Evolutionary conservation across 768 basidiomycete genomes (phyloP).

Genomic region (Mycena venus): DNA sequence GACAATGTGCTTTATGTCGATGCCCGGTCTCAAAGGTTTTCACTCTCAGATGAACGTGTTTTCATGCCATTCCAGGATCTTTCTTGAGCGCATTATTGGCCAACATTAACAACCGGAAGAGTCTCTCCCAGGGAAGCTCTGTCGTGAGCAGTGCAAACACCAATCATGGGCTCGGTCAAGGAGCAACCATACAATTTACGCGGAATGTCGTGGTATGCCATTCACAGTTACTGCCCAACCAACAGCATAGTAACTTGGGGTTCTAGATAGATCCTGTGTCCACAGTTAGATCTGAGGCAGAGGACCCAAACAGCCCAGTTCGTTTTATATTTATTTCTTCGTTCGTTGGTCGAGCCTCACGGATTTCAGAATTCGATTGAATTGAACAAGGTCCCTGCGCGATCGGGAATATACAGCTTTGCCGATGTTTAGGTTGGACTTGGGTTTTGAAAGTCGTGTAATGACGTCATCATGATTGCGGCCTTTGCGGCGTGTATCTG

Average conservation of each 20-base stretch:
- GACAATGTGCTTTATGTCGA: conserved; percentile 19
- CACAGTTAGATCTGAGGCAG: background rate
- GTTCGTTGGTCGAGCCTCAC: background rate
- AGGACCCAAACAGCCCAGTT: background rate
- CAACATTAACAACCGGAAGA: conserved; percentile 29
- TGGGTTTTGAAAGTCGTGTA: background rate
- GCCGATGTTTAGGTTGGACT: background rate
- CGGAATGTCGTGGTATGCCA: conserved; percentile 11
- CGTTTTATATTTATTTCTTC: background rate
- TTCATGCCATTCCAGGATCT: conserved; percentile 26
- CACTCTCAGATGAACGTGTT: no score
- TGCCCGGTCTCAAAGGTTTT: no score
- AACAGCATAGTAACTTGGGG: background rate
- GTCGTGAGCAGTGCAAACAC: background rate
- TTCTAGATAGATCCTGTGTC: background rate
- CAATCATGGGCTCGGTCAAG: background rate
- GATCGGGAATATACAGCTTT: background rate
- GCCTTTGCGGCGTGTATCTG: background rate
- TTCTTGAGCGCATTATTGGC: conserved; percentile 28
- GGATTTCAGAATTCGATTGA: conserved; percentile 11
- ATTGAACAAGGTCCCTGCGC: background rate
- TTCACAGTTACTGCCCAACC: background rate
- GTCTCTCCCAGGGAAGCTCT: background rate
- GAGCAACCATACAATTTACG: background rate
- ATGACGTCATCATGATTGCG: background rate